Conservation (phyloP, 352 stramenopile species). For the Lagenidium sp. region DNA sequence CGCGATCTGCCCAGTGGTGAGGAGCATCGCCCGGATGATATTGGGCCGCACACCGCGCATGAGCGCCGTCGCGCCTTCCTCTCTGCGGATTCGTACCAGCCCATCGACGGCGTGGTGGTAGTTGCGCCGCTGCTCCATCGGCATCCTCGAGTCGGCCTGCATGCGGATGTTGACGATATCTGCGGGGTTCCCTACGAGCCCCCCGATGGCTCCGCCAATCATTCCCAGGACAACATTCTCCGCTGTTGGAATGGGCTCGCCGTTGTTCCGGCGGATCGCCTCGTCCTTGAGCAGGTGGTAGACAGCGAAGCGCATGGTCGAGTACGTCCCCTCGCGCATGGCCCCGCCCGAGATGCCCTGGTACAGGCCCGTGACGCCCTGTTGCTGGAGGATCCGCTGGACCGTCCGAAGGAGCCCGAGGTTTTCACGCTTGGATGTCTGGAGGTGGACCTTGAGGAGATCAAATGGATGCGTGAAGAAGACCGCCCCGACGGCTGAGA, state of each 20-base stretch:
- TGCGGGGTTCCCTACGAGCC: constrained; percentile 58
- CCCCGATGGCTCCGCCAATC: constrained; percentile 53
- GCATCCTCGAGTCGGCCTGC: constrained; percentile 66
- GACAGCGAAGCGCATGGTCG: constrained; percentile 74
- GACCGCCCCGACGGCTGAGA: constrained; percentile 69
- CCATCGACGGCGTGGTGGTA: constrained; percentile 78
- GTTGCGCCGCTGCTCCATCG: constrained; percentile 52
- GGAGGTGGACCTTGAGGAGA: constrained; percentile 73
- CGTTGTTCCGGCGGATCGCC: constrained; percentile 51
- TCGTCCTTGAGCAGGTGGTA: constrained; percentile 82
- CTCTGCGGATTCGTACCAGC: constrained; percentile 44
- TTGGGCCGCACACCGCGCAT: constrained; percentile 71
- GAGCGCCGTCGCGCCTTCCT: constrained; percentile 54
- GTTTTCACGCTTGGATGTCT: constrained; percentile 72
- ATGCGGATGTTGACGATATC: constrained; percentile 84
- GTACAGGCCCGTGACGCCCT: constrained; percentile 64
- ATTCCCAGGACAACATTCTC: constrained; percentile 72
- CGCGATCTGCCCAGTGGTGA: constrained; percentile 76
- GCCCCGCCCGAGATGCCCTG: constrained; percentile 69
- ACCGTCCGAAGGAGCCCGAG: constrained; percentile 40
- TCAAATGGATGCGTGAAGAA: constrained; percentile 86
- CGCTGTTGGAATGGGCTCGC: constrained; percentile 47
- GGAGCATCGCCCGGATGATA: constrained; percentile 77
- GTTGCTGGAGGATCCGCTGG: constrained; percentile 43
- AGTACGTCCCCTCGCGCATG: constrained; percentile 81